Base-by-base conservation (phyloP, 164 flowering plant species). In the Taxillus chinensis region DNA sequence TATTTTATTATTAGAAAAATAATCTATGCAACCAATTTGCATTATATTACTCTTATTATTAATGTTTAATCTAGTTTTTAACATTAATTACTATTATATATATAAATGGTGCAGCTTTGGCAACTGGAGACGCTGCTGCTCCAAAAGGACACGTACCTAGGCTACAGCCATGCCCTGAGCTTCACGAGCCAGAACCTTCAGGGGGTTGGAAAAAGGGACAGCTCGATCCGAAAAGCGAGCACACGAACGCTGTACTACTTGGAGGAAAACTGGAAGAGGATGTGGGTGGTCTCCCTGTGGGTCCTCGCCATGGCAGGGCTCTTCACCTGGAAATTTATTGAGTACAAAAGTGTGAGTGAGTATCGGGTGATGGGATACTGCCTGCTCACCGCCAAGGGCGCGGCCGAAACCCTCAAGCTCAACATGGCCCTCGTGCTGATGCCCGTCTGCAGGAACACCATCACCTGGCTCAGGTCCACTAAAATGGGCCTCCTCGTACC, bases 141-240 rank as follows among this genome's bases (percentile, higher is more conserved):
- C 39, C 99, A 93, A 60, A 93, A 84, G 75, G 99, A 93, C 76
- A 90, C 93, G 16, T 93, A 93, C 63, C 66, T 87, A 14, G 87
- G 77, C 76, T 86, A 93, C 86, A 93, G 99, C 64, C 97, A 90
- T 69, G 96, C 96, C 5, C 84, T 93, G 13, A 90, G 99, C 82
- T 90, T 79, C 76, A 93, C 98, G 0, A 93, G 98, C 78, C 98
- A 93, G 70, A 93, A 90, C 76, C 77, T 93, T 2, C 92, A 86
- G 7, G 95, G 97, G 0, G 68, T 86, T 16, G 75, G 92, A 68
- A 82, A 77, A 46, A 79, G 71, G 67, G 27, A 27, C 27, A 75
- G 84, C 70, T 57, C 69, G 5, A 77, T 89, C 14, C 59, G 60
- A 39, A 82, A 79, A 66, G 41, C 82, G 59, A 78, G 88, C 77